Conservation (phyloP, 345 rosid genomes). For the Gossypium sturtianum region DNA sequence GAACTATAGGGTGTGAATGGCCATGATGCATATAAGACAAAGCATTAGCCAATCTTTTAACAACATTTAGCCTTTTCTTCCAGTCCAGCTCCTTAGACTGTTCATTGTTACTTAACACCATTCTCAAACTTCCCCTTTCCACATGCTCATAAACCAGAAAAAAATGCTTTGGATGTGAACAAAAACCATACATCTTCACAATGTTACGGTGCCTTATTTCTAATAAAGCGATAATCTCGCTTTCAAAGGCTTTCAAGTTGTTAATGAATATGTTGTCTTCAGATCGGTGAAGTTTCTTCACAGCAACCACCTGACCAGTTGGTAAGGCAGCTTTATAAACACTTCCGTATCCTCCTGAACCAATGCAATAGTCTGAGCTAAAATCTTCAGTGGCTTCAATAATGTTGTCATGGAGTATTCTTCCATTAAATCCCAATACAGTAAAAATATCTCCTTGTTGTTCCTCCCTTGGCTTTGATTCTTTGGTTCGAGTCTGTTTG, state of each 20-base stretch:
- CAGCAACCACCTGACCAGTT: no score
- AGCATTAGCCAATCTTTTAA: no score
- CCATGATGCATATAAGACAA: conserved; percentile 2
- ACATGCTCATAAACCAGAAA: neutral
- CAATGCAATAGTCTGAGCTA: neutral
- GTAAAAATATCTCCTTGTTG: neutral
- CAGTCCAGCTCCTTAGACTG: neutral
- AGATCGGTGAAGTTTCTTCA: no score
- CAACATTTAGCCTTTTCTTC: conserved; percentile 2
- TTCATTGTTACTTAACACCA: neutral
- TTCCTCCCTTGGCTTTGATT: neutral
- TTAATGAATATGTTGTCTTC: neutral
- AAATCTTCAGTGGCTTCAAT: conserved; percentile 8
- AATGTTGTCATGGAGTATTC: neutral
- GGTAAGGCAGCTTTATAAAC: no score
- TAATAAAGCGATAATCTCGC: neutral
- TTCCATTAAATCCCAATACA: neutral
- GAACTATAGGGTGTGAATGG: neutral
- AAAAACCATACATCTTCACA: no score
- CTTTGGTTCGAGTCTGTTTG: neutral
- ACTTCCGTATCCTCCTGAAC: no score
- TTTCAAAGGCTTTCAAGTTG: neutral
- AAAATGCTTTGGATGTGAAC: no score
- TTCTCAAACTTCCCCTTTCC: conserved; percentile 11
- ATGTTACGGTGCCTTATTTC: no score